These are phyloP conservation scores for Chlamydomonas reinhardtii DNA, from an alignment of 163 green algal species.

Conservation along the genomic window DNA sequence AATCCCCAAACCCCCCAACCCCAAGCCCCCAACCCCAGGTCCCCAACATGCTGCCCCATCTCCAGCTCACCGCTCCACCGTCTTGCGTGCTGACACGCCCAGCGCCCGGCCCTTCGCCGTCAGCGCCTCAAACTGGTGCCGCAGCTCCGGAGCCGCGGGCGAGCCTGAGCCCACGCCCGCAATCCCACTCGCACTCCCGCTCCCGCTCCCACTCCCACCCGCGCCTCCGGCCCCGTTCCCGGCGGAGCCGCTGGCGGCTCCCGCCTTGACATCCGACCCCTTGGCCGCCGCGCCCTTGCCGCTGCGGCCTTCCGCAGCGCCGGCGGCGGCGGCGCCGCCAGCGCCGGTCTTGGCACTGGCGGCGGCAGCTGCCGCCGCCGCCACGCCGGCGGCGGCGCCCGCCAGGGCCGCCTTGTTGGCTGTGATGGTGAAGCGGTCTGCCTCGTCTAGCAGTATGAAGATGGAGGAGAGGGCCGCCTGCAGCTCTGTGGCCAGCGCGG, in stretches of 20 bases:
- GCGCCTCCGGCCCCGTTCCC: no score
- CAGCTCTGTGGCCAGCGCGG: slow-evolving; percentile 1
- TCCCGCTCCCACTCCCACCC: no score
- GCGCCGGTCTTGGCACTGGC: background rate
- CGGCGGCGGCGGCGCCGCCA: background rate
- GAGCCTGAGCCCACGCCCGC: no score
- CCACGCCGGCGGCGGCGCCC: background rate
- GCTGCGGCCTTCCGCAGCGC: no score
- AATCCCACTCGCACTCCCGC: no score
- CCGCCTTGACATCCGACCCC: no score
- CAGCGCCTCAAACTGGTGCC: slow-evolving; percentile 7
- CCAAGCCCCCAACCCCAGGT: no score
- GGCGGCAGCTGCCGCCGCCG: background rate
- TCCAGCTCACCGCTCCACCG: background rate
- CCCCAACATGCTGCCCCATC: background rate
- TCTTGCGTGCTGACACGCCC: background rate
- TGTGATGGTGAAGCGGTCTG: background rate
- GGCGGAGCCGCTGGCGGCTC: background rate
- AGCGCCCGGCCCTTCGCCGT: background rate
- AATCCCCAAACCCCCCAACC: no score
- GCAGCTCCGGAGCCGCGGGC: background rate
- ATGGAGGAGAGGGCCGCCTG: background rate
- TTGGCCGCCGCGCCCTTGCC: background rate
- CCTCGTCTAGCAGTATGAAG: background rate
- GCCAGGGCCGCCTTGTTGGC: background rate